A percentile compares a stretch with the other conserved stretches of the same genome.
These are phyloP conservation scores for Chlorella vulgaris DNA, from an alignment of 139 green algal species.

Conservation along the genomic window DNA sequence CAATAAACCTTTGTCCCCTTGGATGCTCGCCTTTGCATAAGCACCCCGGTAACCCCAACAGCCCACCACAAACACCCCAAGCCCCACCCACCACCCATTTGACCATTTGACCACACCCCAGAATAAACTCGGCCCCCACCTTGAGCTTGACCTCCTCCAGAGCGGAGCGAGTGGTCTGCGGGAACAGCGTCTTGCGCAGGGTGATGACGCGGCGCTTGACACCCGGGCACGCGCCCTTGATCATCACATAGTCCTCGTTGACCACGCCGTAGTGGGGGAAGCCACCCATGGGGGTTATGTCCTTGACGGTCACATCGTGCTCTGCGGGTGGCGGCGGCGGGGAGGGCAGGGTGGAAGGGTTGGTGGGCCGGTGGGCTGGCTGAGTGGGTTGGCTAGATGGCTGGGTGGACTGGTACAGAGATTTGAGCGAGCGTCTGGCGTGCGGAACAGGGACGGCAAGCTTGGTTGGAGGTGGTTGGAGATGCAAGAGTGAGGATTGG, in stretches of 20 bases:
- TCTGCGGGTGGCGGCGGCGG: constrained; percentile 45
- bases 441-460: not conserved
- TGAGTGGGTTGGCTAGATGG: no score
- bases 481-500: no score
- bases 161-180: constrained; percentile 89
- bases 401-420: not conserved
- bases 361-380: no score
- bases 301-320: constrained; percentile 96
- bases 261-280: constrained; percentile 99
- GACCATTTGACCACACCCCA: no score
- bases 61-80: no score
- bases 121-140: no score
- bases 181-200: constrained; percentile 90
- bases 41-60: no score
- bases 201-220: constrained; percentile 97
- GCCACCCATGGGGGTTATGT: constrained; percentile 99
- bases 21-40: no score
- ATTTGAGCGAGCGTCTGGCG: no score
- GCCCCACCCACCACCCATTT: no score
- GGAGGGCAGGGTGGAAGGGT: not conserved
- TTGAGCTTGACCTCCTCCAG: constrained; percentile 95
- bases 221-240: constrained; percentile 80
- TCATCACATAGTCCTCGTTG: constrained; percentile 45
- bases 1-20: no score
- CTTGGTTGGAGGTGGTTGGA: no score